Evolutionary conservation across 768 basidiomycete species (phyloP).

Genomic region (Phylloporus arenicola): DNA sequence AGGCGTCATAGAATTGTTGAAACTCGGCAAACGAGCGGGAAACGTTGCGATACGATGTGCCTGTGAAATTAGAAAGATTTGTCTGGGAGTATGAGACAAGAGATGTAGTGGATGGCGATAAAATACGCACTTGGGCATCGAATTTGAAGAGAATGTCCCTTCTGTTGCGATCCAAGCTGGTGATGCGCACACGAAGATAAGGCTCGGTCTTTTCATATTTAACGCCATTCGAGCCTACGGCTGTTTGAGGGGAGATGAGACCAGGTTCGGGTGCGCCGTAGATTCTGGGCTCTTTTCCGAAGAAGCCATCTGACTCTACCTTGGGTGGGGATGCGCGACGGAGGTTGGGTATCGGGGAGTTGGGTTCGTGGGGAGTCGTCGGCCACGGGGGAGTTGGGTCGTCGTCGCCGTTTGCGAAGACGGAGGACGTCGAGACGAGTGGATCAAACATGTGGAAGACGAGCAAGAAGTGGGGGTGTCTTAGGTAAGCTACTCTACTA

Average conservation of each 20-base stretch:
- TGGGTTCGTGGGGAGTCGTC: conserved; percentile 69
- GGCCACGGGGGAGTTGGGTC: conserved; percentile 66
- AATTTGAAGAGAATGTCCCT: conserved; percentile 91
- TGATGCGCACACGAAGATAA: conserved; percentile 85
- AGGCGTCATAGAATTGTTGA: conserved; percentile 86
- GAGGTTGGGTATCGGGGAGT: conserved; percentile 67
- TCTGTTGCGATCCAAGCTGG: conserved; percentile 89
- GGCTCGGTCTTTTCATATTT: conserved; percentile 74
- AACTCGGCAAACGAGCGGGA: conserved; percentile 95
- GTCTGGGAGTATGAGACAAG: conserved; percentile 48
- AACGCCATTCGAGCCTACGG: conserved; percentile 60
- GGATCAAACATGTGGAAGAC: conserved; percentile 60
- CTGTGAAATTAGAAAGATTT: conserved; percentile 87
- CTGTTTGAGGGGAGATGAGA: conserved; percentile 69
- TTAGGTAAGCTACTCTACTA: conserved; percentile 14
- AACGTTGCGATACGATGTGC: conserved; percentile 86
- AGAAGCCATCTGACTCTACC: conserved; percentile 51
- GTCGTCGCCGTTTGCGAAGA: conserved; percentile 46
- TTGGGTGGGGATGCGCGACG: conserved; percentile 56
- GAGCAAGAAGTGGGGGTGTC: not conserved
- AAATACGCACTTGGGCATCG: conserved; percentile 75
- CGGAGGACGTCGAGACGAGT: conserved; percentile 49
- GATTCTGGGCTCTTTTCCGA: conserved; percentile 78
- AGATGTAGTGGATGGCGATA: not conserved
- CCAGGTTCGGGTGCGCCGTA: conserved; percentile 84